A percentile compares a stretch with the other conserved stretches of the same genome.
phyloP scores from a whole-genome alignment of 495 filamentous ascomycete species.

The Arthonia radiata region DNA sequence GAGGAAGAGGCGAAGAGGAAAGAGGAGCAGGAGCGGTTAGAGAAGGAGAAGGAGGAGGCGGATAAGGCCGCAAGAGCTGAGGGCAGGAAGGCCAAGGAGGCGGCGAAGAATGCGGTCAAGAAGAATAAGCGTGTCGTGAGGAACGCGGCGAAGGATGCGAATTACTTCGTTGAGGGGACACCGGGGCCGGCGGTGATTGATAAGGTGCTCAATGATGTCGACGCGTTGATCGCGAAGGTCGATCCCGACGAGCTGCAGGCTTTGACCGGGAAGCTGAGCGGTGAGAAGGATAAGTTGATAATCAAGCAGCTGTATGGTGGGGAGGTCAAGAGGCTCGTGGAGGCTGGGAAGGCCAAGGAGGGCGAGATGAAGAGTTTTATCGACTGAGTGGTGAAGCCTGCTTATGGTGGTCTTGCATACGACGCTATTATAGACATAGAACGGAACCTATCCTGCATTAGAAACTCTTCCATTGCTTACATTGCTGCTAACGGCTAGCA shows the following conservation, averaged over 20 bases:
- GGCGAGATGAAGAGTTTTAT: slow-evolving; percentile 27
- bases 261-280: slow-evolving; percentile 50
- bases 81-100: slow-evolving; percentile 92
- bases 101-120: slow-evolving; percentile 91
- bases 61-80: slow-evolving; percentile 61
- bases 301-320: slow-evolving; percentile 41
- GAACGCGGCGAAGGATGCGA: slow-evolving; percentile 77
- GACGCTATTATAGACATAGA: too few species aligned
- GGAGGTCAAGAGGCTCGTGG: slow-evolving; percentile 49
- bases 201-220: slow-evolving; percentile 59
- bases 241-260: slow-evolving; percentile 68
- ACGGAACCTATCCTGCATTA: too few species aligned
- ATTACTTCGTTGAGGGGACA: slow-evolving; percentile 51
- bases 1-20: slow-evolving; percentile 59
- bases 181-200: slow-evolving; percentile 55
- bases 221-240: slow-evolving; percentile 70
- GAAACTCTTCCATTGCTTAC: too few species aligned
- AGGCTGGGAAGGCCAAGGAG: slow-evolving; percentile 61
- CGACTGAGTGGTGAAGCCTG: slow-evolving; percentile 14
- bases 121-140: slow-evolving; percentile 97
- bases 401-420: slow-evolving; percentile 20
- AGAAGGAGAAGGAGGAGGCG: slow-evolving; percentile 62
- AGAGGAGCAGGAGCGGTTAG: slow-evolving; percentile 49
- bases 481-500: too few species aligned
- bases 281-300: slow-evolving; percentile 26